Evolutionary conservation across 2,329 filamentous ascomycete species (phyloP), one percentile per base, ranked within the genome.

Genomic region (Harringtonia aguacate): DNA sequence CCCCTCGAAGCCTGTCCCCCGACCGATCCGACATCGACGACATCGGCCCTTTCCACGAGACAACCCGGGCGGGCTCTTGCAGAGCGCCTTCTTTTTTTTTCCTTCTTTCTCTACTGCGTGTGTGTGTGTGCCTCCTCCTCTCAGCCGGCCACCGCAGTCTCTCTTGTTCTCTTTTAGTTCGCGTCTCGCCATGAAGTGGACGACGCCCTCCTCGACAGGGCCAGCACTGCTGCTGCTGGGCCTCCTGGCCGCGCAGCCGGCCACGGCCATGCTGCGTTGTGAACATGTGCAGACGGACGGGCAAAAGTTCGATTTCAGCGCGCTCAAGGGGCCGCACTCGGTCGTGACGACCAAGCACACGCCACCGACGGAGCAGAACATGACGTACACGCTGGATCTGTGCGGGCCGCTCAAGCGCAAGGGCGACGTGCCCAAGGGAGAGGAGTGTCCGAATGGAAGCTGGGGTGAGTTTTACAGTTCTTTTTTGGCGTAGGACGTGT

Each of bases 361-460:
- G 29, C 70, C 71, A 18, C 71, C 68, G 15, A 68, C 69, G 15
- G 67, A 75, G 24, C 70, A 68, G 48, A 92, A 92, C 61, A 86
- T 79, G 22, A 90, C 86, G 36, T 94, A 87, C 61, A 89, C 85
- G 1, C 58, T 94, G 46, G 84, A 94, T 55, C 70, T 94, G 39
- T 94, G 87, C 65, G 64, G 69, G 42, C 69, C 76, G 8, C 64
- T 95, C 51, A 75, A 76, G 59, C 74, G 75, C 58, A 73, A 70
- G 40, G 76, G 75, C 36, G 74, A 73, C 21, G 65, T 69, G 1
- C 63, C 67, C 17, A 70, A 73, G 52, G 62, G 69, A 7, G 67
- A 79, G 31, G 67, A 81, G 55, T 94, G 87, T 58, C 80, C 78
- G 0, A 72, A 73, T 38, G 81, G 79, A 34, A 80, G 85, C 3